These are phyloP conservation scores for Candida silvicultrix DNA, from an alignment of 805 yeast genomes.

Conservation along the genomic window DNA sequence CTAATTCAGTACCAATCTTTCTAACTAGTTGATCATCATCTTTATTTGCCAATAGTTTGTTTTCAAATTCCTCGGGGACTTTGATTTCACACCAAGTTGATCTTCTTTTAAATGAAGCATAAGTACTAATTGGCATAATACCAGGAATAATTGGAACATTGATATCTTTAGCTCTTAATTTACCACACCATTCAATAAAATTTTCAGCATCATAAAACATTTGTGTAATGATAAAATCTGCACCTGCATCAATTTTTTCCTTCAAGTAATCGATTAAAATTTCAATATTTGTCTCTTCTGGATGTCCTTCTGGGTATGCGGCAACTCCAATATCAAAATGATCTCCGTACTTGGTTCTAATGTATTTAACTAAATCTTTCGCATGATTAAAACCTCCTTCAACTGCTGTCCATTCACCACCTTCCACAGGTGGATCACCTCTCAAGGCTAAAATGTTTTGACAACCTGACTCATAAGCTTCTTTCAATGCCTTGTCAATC, in stretches of 20 bases:
- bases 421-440: constrained; percentile 89
- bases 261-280: constrained; percentile 58
- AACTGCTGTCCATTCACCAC: constrained; percentile 32
- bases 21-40: constrained; percentile 89
- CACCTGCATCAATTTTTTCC: constrained; percentile 91
- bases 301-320: constrained; percentile 96
- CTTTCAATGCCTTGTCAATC: constrained; percentile 78
- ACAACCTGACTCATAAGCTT: constrained; percentile 88
- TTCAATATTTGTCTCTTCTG: constrained; percentile 60
- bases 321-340: constrained; percentile 95
- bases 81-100: constrained; percentile 89
- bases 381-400: constrained; percentile 88
- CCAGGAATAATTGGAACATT: constrained; percentile 92
- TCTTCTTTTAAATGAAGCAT: constrained; percentile 86
- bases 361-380: constrained; percentile 75
- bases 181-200: constrained; percentile 76
- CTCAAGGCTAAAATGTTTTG: constrained; percentile 90
- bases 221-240: constrained; percentile 89
- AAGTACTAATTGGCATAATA: constrained; percentile 97
- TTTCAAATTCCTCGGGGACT: constrained; percentile 69
- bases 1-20: constrained; percentile 74
- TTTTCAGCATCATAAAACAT: constrained; percentile 93
- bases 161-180: constrained; percentile 66
- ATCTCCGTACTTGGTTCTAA: constrained; percentile 71
- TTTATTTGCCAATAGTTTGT: constrained; percentile 69